Conservation (phyloP, 192 early-diverging fungal genomes). For the Linnemannia hyalina region DNA sequence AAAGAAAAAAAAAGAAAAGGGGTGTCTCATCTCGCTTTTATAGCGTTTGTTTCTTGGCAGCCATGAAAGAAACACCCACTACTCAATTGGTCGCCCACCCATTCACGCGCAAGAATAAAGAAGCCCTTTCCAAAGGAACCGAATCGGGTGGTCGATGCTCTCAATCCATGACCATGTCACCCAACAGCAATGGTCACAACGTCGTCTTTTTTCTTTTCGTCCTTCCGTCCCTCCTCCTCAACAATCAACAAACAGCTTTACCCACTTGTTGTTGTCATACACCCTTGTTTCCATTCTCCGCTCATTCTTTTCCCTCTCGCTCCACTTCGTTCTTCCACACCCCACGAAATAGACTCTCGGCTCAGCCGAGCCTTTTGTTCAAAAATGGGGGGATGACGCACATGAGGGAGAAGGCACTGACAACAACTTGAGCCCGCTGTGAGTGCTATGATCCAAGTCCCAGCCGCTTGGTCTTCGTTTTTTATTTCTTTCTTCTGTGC, state of each 20-base stretch:
- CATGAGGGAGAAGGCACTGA: neutral
- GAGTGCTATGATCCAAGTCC: neutral
- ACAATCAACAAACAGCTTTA: neutral
- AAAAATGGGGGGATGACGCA: neutral
- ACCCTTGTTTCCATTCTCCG: neutral
- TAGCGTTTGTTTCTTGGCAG: neutral
- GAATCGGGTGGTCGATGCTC: neutral
- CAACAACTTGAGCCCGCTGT: neutral
- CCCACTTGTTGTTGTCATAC: neutral
- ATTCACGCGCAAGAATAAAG: neutral
- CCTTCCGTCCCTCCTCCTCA: neutral
- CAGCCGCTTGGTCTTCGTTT: neutral
- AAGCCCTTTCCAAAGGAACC: neutral
- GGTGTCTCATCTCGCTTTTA: neutral
- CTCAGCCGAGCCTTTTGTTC: neutral
- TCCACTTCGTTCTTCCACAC: neutral
- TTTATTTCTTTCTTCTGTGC: neutral
- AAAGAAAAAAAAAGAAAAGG: neutral
- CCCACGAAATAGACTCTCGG: slow-evolving; percentile 2
- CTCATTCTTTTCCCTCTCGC: neutral
- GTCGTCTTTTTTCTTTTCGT: neutral
- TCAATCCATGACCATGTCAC: neutral
- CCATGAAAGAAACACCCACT: neutral
- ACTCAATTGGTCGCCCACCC: neutral
- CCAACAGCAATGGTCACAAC: no score